Base-by-base conservation (phyloP, 768 basidiomycete genomes). In the Phlebiopsis gigantea region DNA sequence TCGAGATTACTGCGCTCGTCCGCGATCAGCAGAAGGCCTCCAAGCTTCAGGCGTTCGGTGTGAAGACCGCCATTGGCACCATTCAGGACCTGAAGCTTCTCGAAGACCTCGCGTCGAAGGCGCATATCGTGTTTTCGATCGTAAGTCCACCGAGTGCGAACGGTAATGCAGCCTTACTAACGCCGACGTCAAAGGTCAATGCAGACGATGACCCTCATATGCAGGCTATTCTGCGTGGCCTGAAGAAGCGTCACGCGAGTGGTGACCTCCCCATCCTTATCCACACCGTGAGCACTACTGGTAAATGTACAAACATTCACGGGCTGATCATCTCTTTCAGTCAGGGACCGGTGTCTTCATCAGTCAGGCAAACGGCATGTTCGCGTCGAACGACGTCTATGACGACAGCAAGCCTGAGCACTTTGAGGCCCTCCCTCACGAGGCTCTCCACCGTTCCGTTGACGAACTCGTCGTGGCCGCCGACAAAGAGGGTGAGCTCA, bases 251-350 rank as follows among this genome's bases (percentile, higher is more conserved):
- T 6, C 67, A 75, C 46, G 69, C 75, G 42, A 63, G 58, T 17
- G 78, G 79, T 1, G 68, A 65, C 1, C 61, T 66, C 0, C 76
- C 83, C 6, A 73, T 75, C 54, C 70, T 82, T 5, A 84, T 89
- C 17, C 82, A 89, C 61, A 85, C 84, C 17, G 57, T 61, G 22
- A 14, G 59, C 26, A 9, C 17, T n/a, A 17, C 34, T 34, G 28
- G 8, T 22, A 10, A n/a, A 25, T 22, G 54, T 5, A 8, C 19
- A 28, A n/a, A 17, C 9, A 45, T n/a, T 14, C 25, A 22, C n/a
- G 31, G n/a, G 9, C 25, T 21, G 2, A 49, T 10, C 34, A 10
- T 47, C 14, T 21, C 5, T 17, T 48, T 12, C 21, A 55, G 31
- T 54, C 31, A 29, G 29, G 22, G 14, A 60, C 42, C 24, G 78